These are phyloP conservation scores for Nicotiana paniculata DNA, from an alignment of 257 asterid genomes.

Conservation along the genomic window DNA sequence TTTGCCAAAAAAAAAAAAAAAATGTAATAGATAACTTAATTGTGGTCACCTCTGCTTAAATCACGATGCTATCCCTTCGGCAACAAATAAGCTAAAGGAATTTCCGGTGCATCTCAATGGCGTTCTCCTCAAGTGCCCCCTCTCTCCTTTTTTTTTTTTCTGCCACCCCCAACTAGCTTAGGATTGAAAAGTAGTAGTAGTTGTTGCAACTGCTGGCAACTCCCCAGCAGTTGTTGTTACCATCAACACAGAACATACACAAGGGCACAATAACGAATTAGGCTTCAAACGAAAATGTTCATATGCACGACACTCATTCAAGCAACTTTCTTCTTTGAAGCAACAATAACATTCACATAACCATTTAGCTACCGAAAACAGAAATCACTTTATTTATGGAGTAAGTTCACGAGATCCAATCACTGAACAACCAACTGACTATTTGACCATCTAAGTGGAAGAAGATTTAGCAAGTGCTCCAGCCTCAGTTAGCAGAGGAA, in stretches of 20 bases:
- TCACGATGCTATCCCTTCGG: too few species aligned
- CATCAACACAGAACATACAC: neutral
- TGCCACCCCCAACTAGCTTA: too few species aligned
- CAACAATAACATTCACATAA: neutral
- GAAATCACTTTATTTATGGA: neutral
- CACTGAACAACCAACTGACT: neutral
- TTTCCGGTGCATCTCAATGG: too few species aligned
- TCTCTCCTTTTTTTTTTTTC: too few species aligned
- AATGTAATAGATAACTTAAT: neutral
- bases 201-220: too few species aligned
- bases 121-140: too few species aligned
- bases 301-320: neutral
- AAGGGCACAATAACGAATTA: neutral
- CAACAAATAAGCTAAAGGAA: too few species aligned
- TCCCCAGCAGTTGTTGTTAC: too few species aligned
- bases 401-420: neutral
- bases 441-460: slow-evolving; percentile 30
- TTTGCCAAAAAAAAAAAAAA: neutral
- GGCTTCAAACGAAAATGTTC: neutral
- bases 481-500: slow-evolving; percentile 70
- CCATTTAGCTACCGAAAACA: neutral
- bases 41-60: neutral
- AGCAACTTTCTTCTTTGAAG: neutral
- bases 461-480: slow-evolving; percentile 58
- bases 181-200: too few species aligned